Base-by-base conservation (phyloP, 768 basidiomycete species). In the Pleurotus citrinopileatus region DNA sequence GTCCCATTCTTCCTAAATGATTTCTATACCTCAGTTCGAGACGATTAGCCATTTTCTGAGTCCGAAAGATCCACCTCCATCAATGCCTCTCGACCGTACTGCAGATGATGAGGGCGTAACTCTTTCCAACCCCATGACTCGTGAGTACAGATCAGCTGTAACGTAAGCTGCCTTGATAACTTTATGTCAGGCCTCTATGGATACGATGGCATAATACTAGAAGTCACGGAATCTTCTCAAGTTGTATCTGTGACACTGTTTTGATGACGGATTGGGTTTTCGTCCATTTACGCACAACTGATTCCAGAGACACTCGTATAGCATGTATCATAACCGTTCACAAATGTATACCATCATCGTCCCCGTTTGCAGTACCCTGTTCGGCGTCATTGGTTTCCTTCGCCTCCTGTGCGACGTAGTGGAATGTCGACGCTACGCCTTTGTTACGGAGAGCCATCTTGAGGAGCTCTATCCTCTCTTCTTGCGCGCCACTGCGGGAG, bases 181-280 rank as follows among this genome's bases (percentile, higher is more conserved):
- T 12, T 15, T 15, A 19, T 28, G 52, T 17, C 19, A 53, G 57
- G 57, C 8, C 55, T 59, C 19, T 43, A 89, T 55, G 90, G 91
- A 26, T 92, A 89, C 61, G 86, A 91, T 55, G 91, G 92, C 20
- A 80, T 91, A 38, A 83, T 92, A 46, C 67, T 92, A 25, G 92
- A 94, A 61, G 86, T 87, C 10, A 83, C 87, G 9, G 87, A 89
- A 58, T 76, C 83, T 19, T 90, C 87, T 2, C 89, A 91, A 61
- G 86, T 94, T 23, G 80, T 87, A 15, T 75, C 86, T 26, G 84
- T 93, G 8, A 86, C 76, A 61, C 65, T 91, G 42, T 88, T 90
- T 67, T 87, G 61, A 78, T 22, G n/a, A 56, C 19, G 12, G 38
- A 12, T n/a, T n/a, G 26, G 6, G 28, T 15, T 42, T 52, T 36